phyloP scores from a whole-genome alignment of 2,329 filamentous ascomycete genomes.

The Colletotrichum spinosum region DNA sequence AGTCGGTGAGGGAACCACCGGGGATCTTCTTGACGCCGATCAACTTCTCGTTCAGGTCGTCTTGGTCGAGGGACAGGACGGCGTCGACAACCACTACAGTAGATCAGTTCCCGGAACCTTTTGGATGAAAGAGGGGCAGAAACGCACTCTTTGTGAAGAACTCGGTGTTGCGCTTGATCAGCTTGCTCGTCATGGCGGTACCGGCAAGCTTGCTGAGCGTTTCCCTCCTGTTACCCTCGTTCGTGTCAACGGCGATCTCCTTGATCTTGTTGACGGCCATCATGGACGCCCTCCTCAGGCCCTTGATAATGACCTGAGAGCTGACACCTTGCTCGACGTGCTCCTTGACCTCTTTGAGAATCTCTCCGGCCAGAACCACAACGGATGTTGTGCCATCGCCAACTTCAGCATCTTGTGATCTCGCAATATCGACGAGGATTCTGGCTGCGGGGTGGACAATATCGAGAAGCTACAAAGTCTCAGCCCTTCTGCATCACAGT shows the following conservation, averaged over 20 bases:
- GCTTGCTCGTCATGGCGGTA: constrained; percentile 99
- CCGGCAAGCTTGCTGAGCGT: constrained; percentile 90
- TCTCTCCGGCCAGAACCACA: constrained; percentile 96
- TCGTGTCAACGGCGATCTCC: constrained; percentile 91
- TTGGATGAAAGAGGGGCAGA: too few species aligned
- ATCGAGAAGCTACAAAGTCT: constrained; percentile 80
- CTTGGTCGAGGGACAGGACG: constrained; percentile 93
- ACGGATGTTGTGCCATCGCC: constrained; percentile 98
- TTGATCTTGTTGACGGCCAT: constrained; percentile 99
- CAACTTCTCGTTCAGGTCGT: constrained; percentile 96
- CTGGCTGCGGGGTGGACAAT: constrained; percentile 97
- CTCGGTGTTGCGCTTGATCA: constrained; percentile 95
- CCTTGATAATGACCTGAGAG: constrained; percentile 98
- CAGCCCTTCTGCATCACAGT: not conserved
- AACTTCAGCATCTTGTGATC: constrained; percentile 98
- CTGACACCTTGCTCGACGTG: constrained; percentile 97
- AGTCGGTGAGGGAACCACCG: constrained; percentile 94
- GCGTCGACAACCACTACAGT: constrained; percentile 93
- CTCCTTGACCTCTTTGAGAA: constrained; percentile 96
- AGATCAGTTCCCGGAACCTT: constrained; percentile 7
- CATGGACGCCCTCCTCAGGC: constrained; percentile 83
- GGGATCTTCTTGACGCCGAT: constrained; percentile 99
- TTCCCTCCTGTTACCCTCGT: constrained; percentile 85
- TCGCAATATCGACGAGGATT: constrained; percentile 97
- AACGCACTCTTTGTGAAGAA: constrained; percentile 96